Evolutionary conservation across 805 yeast species (phyloP).

Genomic region (Yueomyces sinensis): DNA sequence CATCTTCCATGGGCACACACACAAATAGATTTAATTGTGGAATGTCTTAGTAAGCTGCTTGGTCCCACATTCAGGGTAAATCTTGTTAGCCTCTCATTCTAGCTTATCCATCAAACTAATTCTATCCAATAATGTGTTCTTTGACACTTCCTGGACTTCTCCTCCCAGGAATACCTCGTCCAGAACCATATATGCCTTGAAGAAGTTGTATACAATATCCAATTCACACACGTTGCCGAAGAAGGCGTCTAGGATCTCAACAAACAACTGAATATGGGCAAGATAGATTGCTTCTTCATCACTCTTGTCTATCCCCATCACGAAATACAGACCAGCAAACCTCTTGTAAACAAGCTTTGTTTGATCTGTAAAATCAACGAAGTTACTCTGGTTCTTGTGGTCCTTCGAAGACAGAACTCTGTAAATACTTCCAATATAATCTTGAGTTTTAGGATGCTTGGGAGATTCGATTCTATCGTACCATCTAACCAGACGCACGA

Average conservation of each 20-base stretch:
- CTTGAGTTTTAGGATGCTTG: conserved; percentile 17
- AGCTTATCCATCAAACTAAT: conserved; percentile 50
- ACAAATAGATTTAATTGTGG: too few relatives aligned
- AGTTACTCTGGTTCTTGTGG: conserved; percentile 69
- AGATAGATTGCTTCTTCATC: conserved; percentile 77
- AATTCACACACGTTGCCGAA: conserved; percentile 89
- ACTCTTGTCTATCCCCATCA: conserved; percentile 63
- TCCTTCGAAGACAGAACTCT: conserved; percentile 71
- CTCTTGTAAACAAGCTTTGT: conserved; percentile 70
- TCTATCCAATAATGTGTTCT: conserved; percentile 49
- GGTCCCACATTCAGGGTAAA: too few relatives aligned
- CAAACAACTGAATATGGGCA: conserved; percentile 77
- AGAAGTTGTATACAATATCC: conserved; percentile 85
- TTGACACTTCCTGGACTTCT: conserved; percentile 78
- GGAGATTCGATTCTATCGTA: conserved; percentile 27
- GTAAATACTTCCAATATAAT: conserved; percentile 40
- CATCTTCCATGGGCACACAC: too few relatives aligned
- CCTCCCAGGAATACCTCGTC: conserved; percentile 89
- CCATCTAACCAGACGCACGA: conserved; percentile 77
- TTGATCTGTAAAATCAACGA: conserved; percentile 53
- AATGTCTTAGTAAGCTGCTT: too few relatives aligned
- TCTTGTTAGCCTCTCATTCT: conserved; percentile 25
- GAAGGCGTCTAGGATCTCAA: conserved; percentile 74
- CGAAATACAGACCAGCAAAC: conserved; percentile 84
- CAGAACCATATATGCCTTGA: conserved; percentile 65